Percentiles rank a stretch among this genome's conserved stretches.
Conservation (phyloP, 176 grass and related monocot species). For the Sorghum bicolor region DNA sequence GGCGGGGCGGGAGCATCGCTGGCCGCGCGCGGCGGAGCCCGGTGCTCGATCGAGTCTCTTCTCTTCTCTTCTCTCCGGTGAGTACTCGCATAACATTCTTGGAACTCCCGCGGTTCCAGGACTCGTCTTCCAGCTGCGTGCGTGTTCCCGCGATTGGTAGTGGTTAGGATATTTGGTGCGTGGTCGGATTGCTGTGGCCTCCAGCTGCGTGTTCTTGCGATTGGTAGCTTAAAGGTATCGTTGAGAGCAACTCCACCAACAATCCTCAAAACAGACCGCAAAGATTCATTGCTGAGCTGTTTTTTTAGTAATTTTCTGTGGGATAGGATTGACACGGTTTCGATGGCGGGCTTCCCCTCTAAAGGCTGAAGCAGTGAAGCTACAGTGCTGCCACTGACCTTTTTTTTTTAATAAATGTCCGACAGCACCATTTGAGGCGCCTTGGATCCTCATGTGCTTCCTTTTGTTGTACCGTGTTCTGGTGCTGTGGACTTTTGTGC, state of each 20-base stretch:
- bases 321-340: neutral
- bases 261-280: neutral
- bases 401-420: too few species aligned
- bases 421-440: too few species aligned
- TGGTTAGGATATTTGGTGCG: neutral
- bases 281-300: neutral
- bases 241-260: neutral
- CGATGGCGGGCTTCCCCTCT: neutral
- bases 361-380: neutral
- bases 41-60: neutral
- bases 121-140: neutral
- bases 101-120: neutral
- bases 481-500: neutral
- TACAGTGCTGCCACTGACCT: neutral
- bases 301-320: neutral
- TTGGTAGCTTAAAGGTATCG: too few species aligned
- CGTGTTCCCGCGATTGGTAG: neutral
- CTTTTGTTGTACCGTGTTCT: neutral
- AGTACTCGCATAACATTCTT: conserved; percentile 11
- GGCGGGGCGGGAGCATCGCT: neutral
- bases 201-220: too few species aligned
- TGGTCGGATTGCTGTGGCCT: neutral
- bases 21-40: neutral
- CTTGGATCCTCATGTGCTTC: neutral
- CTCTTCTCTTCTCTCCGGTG: conserved; percentile 23